A percentile compares a stretch with the other conserved stretches of the same genome.
phyloP scores from a whole-genome alignment of 805 yeast species.

The Yarrowia sp. region DNA sequence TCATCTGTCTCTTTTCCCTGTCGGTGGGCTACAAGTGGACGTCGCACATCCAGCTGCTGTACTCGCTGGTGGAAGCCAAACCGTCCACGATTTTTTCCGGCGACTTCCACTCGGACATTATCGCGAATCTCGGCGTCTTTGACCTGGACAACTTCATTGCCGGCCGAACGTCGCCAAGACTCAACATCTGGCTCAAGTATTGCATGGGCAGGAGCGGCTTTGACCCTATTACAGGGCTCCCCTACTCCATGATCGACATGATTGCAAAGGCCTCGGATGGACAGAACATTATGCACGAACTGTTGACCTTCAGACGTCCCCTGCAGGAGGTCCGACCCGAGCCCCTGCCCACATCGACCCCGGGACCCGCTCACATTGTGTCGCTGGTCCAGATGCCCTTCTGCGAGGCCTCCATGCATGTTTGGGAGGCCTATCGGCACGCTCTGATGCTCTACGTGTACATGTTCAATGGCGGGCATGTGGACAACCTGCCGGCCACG shows the following conservation, averaged over 20 bases:
- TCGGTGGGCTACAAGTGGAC: conserved; percentile 39
- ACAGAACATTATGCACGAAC: conserved; percentile 25
- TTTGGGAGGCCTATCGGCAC: conserved; percentile 34
- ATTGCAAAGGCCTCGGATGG: conserved; percentile 25
- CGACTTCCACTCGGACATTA: conserved; percentile 19
- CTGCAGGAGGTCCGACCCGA: conserved; percentile 17
- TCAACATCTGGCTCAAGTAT: conserved; percentile 38
- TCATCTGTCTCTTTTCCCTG: conserved; percentile 29
- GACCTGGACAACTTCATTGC: conserved; percentile 35
- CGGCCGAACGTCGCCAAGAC: conserved; percentile 28
- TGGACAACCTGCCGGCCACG: conserved; percentile 8
- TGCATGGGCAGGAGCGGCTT: conserved; percentile 29
- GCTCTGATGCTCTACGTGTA: conserved; percentile 30
- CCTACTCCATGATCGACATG: conserved; percentile 30
- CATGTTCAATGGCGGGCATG: conserved; percentile 17
- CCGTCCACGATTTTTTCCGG: conserved; percentile 23
- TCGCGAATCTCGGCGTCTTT: conserved; percentile 30
- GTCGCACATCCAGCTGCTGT: conserved; percentile 26
- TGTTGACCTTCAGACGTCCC: conserved; percentile 19
- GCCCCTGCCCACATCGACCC: conserved; percentile 1
- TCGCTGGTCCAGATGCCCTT: conserved; percentile 16
- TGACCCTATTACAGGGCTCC: conserved; percentile 31
- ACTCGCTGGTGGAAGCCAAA: conserved; percentile 28
- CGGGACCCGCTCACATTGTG: neutral
- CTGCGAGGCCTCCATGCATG: conserved; percentile 33